Evolutionary conservation across 345 rosid species (phyloP).

Genomic region (Sisymbrium irio): DNA sequence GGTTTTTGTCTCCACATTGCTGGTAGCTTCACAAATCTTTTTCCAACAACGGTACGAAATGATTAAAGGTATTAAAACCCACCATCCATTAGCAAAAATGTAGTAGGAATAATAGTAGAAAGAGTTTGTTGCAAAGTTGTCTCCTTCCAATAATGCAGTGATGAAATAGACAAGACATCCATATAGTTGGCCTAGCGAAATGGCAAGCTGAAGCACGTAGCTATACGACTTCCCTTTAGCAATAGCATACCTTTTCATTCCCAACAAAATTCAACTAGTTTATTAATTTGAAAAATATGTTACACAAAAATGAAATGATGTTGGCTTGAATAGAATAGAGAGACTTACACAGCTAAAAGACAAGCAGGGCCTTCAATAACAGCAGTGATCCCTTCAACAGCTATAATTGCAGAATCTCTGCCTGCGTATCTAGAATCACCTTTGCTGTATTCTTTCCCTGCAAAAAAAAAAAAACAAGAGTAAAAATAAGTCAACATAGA

Average conservation of each 20-base stretch:
- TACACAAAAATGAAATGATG: neutral
- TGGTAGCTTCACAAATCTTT: conserved; percentile 50
- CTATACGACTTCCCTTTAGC: conserved; percentile 71
- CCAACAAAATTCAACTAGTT: neutral
- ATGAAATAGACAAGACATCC: conserved; percentile 81
- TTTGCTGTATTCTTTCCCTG: conserved; percentile 99
- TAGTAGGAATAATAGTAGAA: conserved; percentile 71
- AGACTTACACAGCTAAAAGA: conserved; percentile 76
- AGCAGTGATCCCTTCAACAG: conserved; percentile 87
- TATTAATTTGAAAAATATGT: neutral
- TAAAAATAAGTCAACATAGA: neutral
- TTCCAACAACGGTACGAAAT: conserved; percentile 76
- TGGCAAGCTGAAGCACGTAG: conserved; percentile 78
- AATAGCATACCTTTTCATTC: conserved; percentile 64
- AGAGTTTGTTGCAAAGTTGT: conserved; percentile 62
- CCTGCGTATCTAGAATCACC: conserved; percentile 92
- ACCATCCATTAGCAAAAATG: conserved; percentile 59
- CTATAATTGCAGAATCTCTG: conserved; percentile 64
- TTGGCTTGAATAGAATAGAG: neutral
- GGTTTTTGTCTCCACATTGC: conserved; percentile 51
- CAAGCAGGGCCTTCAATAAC: conserved; percentile 82
- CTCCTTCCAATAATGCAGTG: conserved; percentile 79
- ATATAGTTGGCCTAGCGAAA: conserved; percentile 87
- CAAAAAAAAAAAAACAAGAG: neutral
- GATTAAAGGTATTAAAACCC: conserved; percentile 70